Percentiles rank a stretch among this genome's conserved stretches.
Evolutionary conservation across 208 protist genomes (phyloP).

Genomic region (Trypanosoma boissoni): DNA sequence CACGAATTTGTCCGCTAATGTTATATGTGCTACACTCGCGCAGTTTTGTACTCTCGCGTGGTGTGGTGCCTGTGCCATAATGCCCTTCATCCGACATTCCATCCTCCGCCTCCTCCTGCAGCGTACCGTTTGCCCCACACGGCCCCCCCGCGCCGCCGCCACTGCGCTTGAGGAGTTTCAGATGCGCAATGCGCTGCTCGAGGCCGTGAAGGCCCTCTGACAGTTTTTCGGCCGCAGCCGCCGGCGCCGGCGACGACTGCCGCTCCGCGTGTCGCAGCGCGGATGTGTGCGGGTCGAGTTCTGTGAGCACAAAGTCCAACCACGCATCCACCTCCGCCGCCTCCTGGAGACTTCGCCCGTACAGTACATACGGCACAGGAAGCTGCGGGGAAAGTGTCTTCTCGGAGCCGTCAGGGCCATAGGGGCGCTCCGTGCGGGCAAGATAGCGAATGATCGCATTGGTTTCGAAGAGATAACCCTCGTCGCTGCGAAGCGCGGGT

Average conservation of each 20-base stretch:
- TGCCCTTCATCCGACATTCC: constrained; percentile 15
- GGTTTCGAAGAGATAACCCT: constrained; percentile 79
- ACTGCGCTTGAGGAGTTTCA: constrained; percentile 18
- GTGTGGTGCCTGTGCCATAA: not conserved
- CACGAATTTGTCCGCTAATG: constrained; percentile 1
- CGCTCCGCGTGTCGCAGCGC: constrained; percentile 15
- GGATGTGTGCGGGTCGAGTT: constrained; percentile 37
- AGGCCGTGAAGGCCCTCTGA: constrained; percentile 32
- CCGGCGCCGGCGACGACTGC: not conserved
- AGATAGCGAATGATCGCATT: constrained; percentile 78
- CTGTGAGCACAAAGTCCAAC: constrained; percentile 65
- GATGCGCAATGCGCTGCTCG: constrained; percentile 42
- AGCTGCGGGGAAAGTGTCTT: constrained; percentile 60
- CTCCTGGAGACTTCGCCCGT: constrained; percentile 61
- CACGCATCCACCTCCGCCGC: constrained; percentile 70
- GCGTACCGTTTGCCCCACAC: constrained; percentile 1
- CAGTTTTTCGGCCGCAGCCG: constrained; percentile 12
- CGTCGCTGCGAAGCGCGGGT: constrained; percentile 64
- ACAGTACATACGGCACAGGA: constrained; percentile 56
- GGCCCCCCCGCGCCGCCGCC: not conserved
- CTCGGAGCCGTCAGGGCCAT: constrained; percentile 21
- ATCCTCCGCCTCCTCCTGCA: not conserved
- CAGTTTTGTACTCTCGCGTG: constrained; percentile 13
- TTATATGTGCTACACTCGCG: constrained; percentile 28
- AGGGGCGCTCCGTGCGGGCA: constrained; percentile 44